A percentile compares a stretch with the other conserved stretches of the same genome.
Conservation (phyloP, 179 eudicot genomes). For the Gypsophila paniculata region DNA sequence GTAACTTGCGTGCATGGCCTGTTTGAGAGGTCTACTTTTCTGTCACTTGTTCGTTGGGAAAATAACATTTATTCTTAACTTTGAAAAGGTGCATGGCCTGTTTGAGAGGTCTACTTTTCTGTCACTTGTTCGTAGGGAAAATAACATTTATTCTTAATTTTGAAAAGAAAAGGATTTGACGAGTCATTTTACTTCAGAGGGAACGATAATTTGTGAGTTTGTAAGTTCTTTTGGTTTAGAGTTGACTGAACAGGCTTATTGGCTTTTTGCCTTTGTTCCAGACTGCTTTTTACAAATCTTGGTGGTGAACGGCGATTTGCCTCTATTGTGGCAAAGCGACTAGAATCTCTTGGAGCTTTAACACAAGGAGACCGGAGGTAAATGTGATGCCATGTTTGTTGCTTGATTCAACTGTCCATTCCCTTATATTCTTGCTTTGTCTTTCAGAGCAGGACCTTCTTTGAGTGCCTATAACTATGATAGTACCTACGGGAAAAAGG, state of each 20-base stretch:
- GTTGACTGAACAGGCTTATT: background rate
- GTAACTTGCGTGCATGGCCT: background rate
- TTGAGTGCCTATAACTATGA: conserved; percentile 89
- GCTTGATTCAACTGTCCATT: background rate
- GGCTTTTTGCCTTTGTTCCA: conserved; percentile 23
- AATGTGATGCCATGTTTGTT: conserved; percentile 23
- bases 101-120: background rate
- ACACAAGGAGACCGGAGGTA: conserved; percentile 99
- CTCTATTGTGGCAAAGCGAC: conserved; percentile 94
- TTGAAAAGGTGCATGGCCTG: background rate
- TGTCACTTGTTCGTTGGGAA: background rate
- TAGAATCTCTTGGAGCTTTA: conserved; percentile 92
- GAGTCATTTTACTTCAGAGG: background rate
- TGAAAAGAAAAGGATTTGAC: background rate
- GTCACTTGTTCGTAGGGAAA: background rate
- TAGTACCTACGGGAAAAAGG: conserved; percentile 76
- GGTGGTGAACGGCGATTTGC: conserved; percentile 99
- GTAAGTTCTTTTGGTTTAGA: background rate
- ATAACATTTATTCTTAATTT: background rate
- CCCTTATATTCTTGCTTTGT: conserved; percentile 18
- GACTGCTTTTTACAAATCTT: conserved; percentile 89
- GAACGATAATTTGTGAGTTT: background rate
- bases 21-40: background rate
- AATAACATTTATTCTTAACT: background rate
- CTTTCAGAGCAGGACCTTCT: conserved; percentile 85